Percentiles rank a stretch among this genome's conserved stretches.
phyloP scores from a whole-genome alignment of 176 grass and related monocot genomes.

The Alopecurus myosuroides region DNA sequence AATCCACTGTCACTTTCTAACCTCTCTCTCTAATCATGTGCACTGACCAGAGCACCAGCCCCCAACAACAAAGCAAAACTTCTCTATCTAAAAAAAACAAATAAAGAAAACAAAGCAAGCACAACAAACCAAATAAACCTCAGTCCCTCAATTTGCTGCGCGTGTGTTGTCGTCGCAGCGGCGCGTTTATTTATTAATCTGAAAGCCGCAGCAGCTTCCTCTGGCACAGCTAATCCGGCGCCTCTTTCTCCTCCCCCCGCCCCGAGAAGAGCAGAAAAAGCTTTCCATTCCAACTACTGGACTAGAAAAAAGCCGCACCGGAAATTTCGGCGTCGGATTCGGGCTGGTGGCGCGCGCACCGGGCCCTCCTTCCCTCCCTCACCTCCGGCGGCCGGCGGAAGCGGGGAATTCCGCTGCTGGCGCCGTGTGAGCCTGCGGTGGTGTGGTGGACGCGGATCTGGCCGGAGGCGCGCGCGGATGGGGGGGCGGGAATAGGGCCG shows the following conservation, averaged over 20 bases:
- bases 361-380: neutral
- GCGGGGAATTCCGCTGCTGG: too few species aligned
- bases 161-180: neutral
- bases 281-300: neutral
- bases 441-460: slow-evolving; percentile 38
- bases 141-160: neutral
- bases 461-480: slow-evolving; percentile 25
- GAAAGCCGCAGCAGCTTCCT: slow-evolving; percentile 34
- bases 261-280: neutral
- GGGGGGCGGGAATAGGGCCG: neutral
- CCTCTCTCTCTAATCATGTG: neutral
- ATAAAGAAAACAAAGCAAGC: neutral
- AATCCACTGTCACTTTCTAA: slow-evolving; percentile 18
- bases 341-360: slow-evolving; percentile 6
- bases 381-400: neutral
- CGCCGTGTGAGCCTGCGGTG: neutral
- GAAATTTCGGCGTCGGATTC: slow-evolving; percentile 28
- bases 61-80: neutral
- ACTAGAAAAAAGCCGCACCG: neutral
- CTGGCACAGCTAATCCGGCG: slow-evolving; percentile 63
- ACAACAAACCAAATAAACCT: neutral
- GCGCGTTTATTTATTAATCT: slow-evolving; percentile 35
- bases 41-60: neutral
- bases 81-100: neutral
- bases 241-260: slow-evolving; percentile 8